Base-by-base conservation (phyloP, 1,284 basidiomycete genomes). In the Sanghuangporus sanghuang region DNA sequence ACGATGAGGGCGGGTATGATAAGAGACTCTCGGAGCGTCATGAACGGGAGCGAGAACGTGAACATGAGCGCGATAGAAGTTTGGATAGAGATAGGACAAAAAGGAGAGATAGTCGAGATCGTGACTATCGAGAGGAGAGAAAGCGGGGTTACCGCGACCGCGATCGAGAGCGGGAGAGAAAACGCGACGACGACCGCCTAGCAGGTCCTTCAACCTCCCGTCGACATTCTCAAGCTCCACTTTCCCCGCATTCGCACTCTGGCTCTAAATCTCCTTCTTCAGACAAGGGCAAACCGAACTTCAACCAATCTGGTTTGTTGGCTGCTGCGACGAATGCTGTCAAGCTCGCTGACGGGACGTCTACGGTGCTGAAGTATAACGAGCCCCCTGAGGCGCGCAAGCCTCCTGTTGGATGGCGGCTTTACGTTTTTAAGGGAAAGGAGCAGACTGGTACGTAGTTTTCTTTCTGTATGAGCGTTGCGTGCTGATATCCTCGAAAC, bases 331-430 rank as follows among this genome's bases (percentile, higher is more conserved):
- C 95, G 5, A 97, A 98, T 71, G 93, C 90, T 1, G 86, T 94
- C 54, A 85, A 87, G 70, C 81, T 83, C 39, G 75, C 77, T 7
- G 87, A 92, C 69, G 89, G 91, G 9, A 87, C 85, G 61, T 94
- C 89, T 62, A 93, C 96, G 1, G 86, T 96, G 46, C 79, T 99
- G 66, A 99, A 99, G 75, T 99, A 99, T 73, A 96, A 98, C 70
- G 97, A 99, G 75, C 97, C 97, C 11, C 95, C 96, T 1, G 97
- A 99, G 79, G 97, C 97, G 27, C 81, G 96, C 67, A 97, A 96
- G 72, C 96, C 97, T 3, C 77, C 82, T 2, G 76, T 90, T 44
- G 91, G 90, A 23, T 99, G 97, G 97, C 82, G 97, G 71, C 72
- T 99, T 66, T 99, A 98, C 73, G 95, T 98, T 46, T 99, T 98